Evolutionary conservation across 2,329 filamentous ascomycete species (phyloP), one percentile per base, ranked within the genome.

Genomic region (Paraphoma sp.): DNA sequence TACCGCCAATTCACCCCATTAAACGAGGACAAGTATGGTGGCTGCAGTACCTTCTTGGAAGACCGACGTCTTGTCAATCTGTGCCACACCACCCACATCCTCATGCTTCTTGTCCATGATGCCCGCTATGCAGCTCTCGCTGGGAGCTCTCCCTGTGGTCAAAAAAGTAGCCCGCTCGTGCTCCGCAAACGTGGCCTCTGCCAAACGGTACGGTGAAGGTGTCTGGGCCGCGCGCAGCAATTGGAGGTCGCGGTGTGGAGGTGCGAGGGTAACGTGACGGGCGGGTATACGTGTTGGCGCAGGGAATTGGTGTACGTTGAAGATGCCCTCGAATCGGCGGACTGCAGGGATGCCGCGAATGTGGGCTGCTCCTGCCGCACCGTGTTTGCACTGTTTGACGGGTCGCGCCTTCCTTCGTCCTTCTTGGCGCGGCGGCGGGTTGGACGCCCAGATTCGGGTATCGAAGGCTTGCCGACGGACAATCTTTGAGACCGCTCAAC

Each of bases 31-130:
- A 31, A 28, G 12, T 42, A 41, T 49, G 23, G 46, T 42, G 48
- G 54, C 40, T n/a, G 70, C 46, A 67, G 76, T 80, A 97, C 95
- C 95, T 89, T 99, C 95, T 84, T 98, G 95, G 80, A 98, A 98
- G 65, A 99, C 95, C 71, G 94, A 93, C 54, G 94, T 97, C 74
- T 96, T 90, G 83, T 99, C 95, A 73, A 98, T 92, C 86, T 94
- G 96, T 84, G 98, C 90, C 83, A 98, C 86, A 76, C 91, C 89
- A 78, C 97, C 94, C 76, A 89, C 92, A 84, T 99, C 95, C 86
- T 98, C 95, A 80, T 99, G 94, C 85, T 97, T 98, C 84, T 99
- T 99, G 84, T 94, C 73, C 73, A 76, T 76, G 60, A 33, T 71
- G 65, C 43, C 33, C 50, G 48, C 42, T 44, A 52, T 63, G 54